Evolutionary conservation across 1,284 basidiomycete genomes (phyloP).

Genomic region (Meira nashicola): DNA sequence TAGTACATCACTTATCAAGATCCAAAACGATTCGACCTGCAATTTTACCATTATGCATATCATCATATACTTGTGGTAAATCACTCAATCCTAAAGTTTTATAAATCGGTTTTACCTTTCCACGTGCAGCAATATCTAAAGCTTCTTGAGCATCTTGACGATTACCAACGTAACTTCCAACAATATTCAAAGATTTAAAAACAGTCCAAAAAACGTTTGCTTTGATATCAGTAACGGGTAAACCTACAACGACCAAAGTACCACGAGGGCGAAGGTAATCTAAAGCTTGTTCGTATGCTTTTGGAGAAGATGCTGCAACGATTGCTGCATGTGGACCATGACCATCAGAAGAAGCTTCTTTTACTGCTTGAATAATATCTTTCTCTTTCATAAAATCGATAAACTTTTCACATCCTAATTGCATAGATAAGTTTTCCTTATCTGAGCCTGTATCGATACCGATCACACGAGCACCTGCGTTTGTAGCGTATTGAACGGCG

Average conservation of each 20-base stretch:
- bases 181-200: constrained; percentile 61
- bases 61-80: constrained; percentile 61
- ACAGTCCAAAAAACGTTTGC: constrained; percentile 67
- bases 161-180: constrained; percentile 69
- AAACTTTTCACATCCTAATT: constrained; percentile 72
- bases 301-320: constrained; percentile 53
- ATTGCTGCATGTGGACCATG: constrained; percentile 65
- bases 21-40: constrained; percentile 66
- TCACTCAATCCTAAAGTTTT: constrained; percentile 58
- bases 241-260: constrained; percentile 70
- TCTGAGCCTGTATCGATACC: constrained; percentile 74
- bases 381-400: constrained; percentile 66
- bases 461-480: constrained; percentile 64
- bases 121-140: constrained; percentile 65
- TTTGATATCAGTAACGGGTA: constrained; percentile 64
- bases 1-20: constrained; percentile 21
- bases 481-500: constrained; percentile 38
- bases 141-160: constrained; percentile 55
- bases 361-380: constrained; percentile 63
- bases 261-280: constrained; percentile 60
- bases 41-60: constrained; percentile 60
- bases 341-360: constrained; percentile 63
- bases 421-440: constrained; percentile 66
- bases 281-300: constrained; percentile 67
- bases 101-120: constrained; percentile 65